Evolutionary conservation across 164 flowering plant genomes (phyloP).

Genomic region (Buxus sempervirens): DNA sequence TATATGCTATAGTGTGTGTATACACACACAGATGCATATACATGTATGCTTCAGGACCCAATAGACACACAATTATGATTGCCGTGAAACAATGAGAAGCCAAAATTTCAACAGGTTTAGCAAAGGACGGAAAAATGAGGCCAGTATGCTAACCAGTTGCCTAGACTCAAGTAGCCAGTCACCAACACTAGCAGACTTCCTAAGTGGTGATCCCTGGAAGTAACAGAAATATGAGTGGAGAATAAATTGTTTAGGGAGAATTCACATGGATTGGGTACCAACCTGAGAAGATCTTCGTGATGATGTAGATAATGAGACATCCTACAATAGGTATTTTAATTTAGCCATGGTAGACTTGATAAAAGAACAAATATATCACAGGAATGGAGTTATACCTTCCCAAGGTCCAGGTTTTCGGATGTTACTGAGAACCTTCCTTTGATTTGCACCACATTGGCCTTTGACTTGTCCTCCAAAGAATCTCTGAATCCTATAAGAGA

Average conservation of each 20-base stretch:
- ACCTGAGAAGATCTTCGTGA: slow-evolving; percentile 74
- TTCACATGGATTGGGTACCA: slow-evolving; percentile 13
- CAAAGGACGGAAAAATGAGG: not conserved
- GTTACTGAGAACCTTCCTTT: slow-evolving; percentile 99
- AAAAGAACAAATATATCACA: slow-evolving; percentile 11
- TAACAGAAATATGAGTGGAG: slow-evolving; percentile 12
- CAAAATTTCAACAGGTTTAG: not conserved
- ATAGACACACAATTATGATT: too few species aligned
- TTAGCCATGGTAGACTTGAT: slow-evolving; percentile 25
- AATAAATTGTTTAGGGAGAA: not conserved
- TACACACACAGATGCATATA: not conserved
- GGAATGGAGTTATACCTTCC: slow-evolving; percentile 52
- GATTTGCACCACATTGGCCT: slow-evolving; percentile 84
- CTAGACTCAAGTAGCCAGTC: slow-evolving; percentile 78
- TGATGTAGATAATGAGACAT: slow-evolving; percentile 65
- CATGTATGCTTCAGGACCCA: too few species aligned
- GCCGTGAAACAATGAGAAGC: too few species aligned
- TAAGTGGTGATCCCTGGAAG: slow-evolving; percentile 77
- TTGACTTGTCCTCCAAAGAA: slow-evolving; percentile 85
- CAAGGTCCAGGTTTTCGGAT: slow-evolving; percentile 88
- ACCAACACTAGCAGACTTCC: slow-evolving; percentile 98
- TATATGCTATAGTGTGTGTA: too few species aligned
- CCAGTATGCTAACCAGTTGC: slow-evolving; percentile 47
- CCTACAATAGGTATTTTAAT: slow-evolving; percentile 42
- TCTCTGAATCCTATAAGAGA: slow-evolving; percentile 63